Evolutionary conservation across 2,329 filamentous ascomycete genomes (phyloP), one percentile per base, ranked within the genome.

Genomic region (Hypoxylon sp.): DNA sequence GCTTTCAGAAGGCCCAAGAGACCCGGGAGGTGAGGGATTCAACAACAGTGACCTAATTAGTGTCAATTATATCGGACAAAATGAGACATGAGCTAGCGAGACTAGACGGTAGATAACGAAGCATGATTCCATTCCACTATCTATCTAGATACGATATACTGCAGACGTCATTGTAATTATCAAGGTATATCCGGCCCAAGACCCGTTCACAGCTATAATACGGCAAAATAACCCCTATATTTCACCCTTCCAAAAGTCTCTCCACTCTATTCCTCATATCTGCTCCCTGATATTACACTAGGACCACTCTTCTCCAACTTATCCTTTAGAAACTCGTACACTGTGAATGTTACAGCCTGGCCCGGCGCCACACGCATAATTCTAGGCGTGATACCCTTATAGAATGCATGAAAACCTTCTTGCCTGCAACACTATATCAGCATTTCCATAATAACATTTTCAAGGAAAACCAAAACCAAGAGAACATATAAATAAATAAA

Each of bases 351-450:
- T 60, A 91, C 89, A 65, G 89, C 96, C 85, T 99, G 96, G 51
- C 96, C 96, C 6, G 96, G 96, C 26, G 96, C 96, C 59, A 99
- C 96, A 77, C 96, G 90, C 94, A 98, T 98, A 74, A 99, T 92
- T 75, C 96, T 89, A 5, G 96, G 96, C 51, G 96, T 99, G 82
- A 99, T 99, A 76, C 96, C 96, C 87, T 98, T 98, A 86, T 99
- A 99, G 83, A 99, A 99, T 52, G 96, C 96, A 76, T 94, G 91
- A 74, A 95, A 86, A 37, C 96, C 96, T 83, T 99, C 96, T 83
- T 97, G 93, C 77, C 92, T 93, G 78, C 81, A 56, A 29, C 37
- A 37, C 0, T 26, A 3, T 10, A 64, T 52, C 50, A 51, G 46
- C 13, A 53, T 22, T 19, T 3, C 39, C 19, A 35, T 3, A 35